Percentiles rank a stretch among this genome's conserved stretches.
phyloP scores from a whole-genome alignment of 805 yeast genomes.

The Metschnikowia hibisci region DNA sequence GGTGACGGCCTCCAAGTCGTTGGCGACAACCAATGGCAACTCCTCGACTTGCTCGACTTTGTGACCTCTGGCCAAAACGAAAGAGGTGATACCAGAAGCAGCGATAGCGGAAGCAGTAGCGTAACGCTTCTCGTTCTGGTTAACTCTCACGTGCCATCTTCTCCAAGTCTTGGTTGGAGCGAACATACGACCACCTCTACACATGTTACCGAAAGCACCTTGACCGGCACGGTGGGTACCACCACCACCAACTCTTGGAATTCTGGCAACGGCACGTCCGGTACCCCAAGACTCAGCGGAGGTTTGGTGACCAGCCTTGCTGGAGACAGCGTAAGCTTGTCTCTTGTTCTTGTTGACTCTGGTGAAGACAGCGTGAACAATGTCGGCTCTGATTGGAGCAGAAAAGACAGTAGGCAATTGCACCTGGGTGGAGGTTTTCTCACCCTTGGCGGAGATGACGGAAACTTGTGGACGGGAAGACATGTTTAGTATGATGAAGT shows the following conservation, averaged over 20 bases:
- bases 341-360: constrained; percentile 99
- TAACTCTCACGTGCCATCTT: constrained; percentile 99
- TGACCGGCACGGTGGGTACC: constrained; percentile 99
- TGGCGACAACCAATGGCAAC: constrained; percentile 95
- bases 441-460: constrained; percentile 85
- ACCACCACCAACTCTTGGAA: constrained; percentile 99
- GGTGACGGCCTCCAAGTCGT: constrained; percentile 85
- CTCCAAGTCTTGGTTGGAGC: constrained; percentile 99
- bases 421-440: constrained; percentile 75
- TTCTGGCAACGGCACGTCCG: constrained; percentile 99
- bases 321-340: constrained; percentile 99
- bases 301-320: constrained; percentile 99
- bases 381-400: constrained; percentile 99
- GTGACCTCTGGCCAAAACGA: constrained; percentile 99
- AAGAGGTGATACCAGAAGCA: constrained; percentile 97
- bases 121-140: constrained; percentile 99
- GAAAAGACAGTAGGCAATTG: constrained; percentile 98
- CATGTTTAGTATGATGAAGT: constrained; percentile 15
- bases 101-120: constrained; percentile 99
- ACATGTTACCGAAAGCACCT: constrained; percentile 99
- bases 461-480: constrained; percentile 89
- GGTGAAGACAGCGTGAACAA: constrained; percentile 98
- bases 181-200: constrained; percentile 99
- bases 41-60: constrained; percentile 96
- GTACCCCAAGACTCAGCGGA: constrained; percentile 99